Percentiles rank a stretch among this genome's conserved stretches.
Conservation (phyloP, 441 rosid genomes). For the Eutrema salsugineum region DNA sequence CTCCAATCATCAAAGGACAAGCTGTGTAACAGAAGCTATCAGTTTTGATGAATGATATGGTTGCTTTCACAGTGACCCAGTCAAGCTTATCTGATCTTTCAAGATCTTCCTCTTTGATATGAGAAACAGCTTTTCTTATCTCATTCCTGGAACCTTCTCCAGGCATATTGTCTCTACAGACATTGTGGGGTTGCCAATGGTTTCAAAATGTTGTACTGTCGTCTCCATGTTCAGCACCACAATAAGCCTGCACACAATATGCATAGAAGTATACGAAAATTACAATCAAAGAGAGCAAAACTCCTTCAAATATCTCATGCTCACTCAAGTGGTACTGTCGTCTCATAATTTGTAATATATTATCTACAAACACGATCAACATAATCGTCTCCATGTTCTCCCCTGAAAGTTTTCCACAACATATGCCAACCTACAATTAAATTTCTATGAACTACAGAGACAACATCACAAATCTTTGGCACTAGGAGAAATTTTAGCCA, state of each 20-base stretch:
- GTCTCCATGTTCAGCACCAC: conserved; percentile 83
- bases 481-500: not conserved
- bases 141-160: conserved; percentile 58
- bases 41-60: conserved; percentile 61
- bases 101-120: conserved; percentile 81
- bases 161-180: conserved; percentile 42
- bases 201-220: conserved; percentile 60
- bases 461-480: conserved; percentile 4
- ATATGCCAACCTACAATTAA: not conserved
- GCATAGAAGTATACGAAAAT: not conserved
- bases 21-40: conserved; percentile 86
- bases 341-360: not conserved
- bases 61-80: conserved; percentile 72
- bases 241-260: conserved; percentile 53
- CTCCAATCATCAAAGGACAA: conserved; percentile 90
- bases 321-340: no score
- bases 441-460: not conserved
- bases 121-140: conserved; percentile 60
- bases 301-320: not conserved
- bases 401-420: not conserved
- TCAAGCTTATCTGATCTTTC: conserved; percentile 90
- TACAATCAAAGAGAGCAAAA: conserved; percentile 12
- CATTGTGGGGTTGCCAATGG: conserved; percentile 69
- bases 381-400: not conserved
- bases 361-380: not conserved